These are phyloP conservation scores for Arachnomyces sp. DNA, from an alignment of 2,329 filamentous ascomycete species.

Conservation along the genomic window DNA sequence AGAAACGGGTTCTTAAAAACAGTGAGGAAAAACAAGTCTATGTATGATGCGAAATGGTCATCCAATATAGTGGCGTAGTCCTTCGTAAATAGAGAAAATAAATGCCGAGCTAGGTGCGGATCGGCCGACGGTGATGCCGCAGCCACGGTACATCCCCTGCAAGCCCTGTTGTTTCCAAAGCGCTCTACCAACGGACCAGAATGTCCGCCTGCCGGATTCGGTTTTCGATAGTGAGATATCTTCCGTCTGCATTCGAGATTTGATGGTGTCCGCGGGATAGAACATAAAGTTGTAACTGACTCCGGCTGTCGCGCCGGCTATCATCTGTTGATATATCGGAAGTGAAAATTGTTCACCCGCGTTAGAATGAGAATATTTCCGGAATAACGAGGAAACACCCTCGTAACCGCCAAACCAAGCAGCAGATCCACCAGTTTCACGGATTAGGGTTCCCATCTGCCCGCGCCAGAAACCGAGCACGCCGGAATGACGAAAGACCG, in stretches of 20 bases:
- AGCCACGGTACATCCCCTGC: constrained; percentile 82
- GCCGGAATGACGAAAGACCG: constrained; percentile 77
- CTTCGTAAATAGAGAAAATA: constrained; percentile 94
- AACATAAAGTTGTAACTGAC: constrained; percentile 96
- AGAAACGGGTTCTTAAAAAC: neutral
- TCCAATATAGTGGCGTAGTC: constrained; percentile 61
- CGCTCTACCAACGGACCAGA: constrained; percentile 61
- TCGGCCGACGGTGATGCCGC: constrained; percentile 82
- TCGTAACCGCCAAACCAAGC: constrained; percentile 95
- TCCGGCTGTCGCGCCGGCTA: constrained; percentile 79
- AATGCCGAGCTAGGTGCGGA: constrained; percentile 94
- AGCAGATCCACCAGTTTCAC: constrained; percentile 85
- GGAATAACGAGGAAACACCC: constrained; percentile 65
- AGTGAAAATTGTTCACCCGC: constrained; percentile 32
- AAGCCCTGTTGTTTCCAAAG: constrained; percentile 80
- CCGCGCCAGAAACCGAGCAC: constrained; percentile 88
- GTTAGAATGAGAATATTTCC: constrained; percentile 43
- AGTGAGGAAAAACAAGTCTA: neutral
- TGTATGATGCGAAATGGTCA: constrained; percentile 14
- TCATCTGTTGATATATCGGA: constrained; percentile 77
- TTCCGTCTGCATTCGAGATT: constrained; percentile 91
- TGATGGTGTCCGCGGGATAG: constrained; percentile 95
- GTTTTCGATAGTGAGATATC: constrained; percentile 45
- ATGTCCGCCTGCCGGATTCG: constrained; percentile 53
- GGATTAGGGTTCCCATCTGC: constrained; percentile 84